Percentiles rank a stretch among this genome's conserved stretches.
These are phyloP conservation scores for Ophiocordyceps sinensis DNA, from an alignment of 2,329 filamentous ascomycete species.

Conservation along the genomic window DNA sequence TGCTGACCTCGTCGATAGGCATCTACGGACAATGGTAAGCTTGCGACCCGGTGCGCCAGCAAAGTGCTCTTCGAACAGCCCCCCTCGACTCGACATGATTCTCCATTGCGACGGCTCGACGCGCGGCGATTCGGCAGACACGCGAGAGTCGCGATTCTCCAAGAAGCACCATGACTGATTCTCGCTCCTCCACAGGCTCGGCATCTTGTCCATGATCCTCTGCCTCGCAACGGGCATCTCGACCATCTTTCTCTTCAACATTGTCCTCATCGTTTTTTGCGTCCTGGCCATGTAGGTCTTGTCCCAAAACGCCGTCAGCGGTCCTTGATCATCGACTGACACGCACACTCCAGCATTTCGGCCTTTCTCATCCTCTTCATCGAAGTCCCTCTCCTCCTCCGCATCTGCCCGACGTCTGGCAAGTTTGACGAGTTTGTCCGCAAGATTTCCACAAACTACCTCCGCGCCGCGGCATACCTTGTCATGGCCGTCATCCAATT, in stretches of 20 bases:
- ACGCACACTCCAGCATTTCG: slow-evolving; percentile 36
- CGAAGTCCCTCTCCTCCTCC: slow-evolving; percentile 84
- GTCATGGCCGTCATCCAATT: slow-evolving; percentile 75
- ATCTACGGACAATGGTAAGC: slow-evolving; percentile 66
- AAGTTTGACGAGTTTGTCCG: slow-evolving; percentile 84
- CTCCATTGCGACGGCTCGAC: too few species aligned
- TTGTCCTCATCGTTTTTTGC: slow-evolving; percentile 34
- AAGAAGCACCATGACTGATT: neutral
- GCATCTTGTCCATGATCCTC: slow-evolving; percentile 55
- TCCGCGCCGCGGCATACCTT: slow-evolving; percentile 77
- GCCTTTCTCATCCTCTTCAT: slow-evolving; percentile 68
- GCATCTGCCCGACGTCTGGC: slow-evolving; percentile 90
- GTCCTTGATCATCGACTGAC: slow-evolving; percentile 1
- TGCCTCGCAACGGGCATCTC: slow-evolving; percentile 56
- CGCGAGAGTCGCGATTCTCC: too few species aligned
- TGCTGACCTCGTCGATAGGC: slow-evolving; percentile 25
- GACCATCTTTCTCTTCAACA: slow-evolving; percentile 45
- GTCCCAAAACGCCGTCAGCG: neutral
- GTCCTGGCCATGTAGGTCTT: slow-evolving; percentile 37
- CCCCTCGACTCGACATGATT: too few species aligned
- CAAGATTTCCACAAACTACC: slow-evolving; percentile 89
- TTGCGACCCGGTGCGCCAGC: neutral
- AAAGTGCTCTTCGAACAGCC: neutral
- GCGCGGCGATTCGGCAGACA: too few species aligned
- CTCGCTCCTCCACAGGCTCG: slow-evolving; percentile 34